Percentiles rank a stretch among this genome's conserved stretches.
Conservation (phyloP, 257 asterid genomes). For the Solanum lignicaule region DNA sequence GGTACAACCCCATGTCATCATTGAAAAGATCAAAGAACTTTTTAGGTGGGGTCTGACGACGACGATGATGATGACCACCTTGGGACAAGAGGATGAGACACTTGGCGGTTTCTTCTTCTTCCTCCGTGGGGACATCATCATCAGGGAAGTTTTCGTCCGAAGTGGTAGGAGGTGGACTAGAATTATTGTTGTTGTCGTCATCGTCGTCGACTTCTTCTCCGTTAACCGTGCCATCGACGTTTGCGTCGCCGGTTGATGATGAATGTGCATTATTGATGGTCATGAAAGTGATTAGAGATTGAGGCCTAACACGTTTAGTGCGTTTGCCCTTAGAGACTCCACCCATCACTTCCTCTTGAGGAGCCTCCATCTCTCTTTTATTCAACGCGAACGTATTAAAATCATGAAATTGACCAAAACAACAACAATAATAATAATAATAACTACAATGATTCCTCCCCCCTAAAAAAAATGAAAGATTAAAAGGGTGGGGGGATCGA, state of each 20-base stretch:
- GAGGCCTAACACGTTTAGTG: constrained; percentile 27
- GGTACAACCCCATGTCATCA: background rate
- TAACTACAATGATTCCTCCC: background rate
- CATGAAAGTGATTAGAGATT: constrained; percentile 21
- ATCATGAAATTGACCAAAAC: background rate
- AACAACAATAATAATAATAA: background rate
- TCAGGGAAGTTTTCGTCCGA: background rate
- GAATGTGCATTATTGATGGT: constrained; percentile 16
- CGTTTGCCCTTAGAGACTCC: constrained; percentile 25
- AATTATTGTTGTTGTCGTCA: background rate
- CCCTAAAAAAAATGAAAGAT: constrained; percentile 2
- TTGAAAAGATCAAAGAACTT: background rate
- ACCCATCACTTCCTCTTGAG: constrained; percentile 13
- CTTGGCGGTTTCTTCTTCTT: constrained; percentile 80
- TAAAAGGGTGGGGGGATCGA: constrained; percentile 11
- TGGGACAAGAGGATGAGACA: constrained; percentile 73
- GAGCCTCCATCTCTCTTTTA: constrained; percentile 15
- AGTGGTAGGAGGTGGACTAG: background rate
- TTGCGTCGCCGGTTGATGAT: background rate
- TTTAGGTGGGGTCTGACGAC: background rate
- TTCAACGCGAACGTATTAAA: constrained; percentile 5
- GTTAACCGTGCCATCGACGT: background rate
- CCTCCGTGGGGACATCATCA: constrained; percentile 7
- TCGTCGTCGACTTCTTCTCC: background rate
- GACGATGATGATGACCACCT: constrained; percentile 15